Evolutionary conservation across 2,329 filamentous ascomycete genomes (phyloP), one percentile per base, ranked within the genome.

Genomic region (Fusarium guadeloupense): DNA sequence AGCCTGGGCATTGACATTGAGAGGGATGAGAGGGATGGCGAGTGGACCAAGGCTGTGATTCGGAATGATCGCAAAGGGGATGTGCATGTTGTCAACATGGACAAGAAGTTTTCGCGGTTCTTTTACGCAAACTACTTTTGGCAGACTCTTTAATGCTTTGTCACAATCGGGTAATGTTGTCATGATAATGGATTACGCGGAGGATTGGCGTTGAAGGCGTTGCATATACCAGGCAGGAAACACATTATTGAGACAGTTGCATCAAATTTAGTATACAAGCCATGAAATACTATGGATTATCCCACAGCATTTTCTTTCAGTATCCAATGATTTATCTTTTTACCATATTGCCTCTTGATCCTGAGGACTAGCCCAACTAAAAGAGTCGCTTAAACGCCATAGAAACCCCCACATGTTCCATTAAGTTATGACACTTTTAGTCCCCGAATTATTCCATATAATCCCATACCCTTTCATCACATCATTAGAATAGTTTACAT

Each of bases 41-140:
- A 92, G 73, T 97, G 94, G 80, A 88, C 85, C 67, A 91, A 91
- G 72, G 94, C 93, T 1, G 85, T 97, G 16, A 89, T 98, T 65
- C 82, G 92, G 60, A 97, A 96, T 73, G 88, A 89, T 57, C 84
- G 87, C 64, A 94, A 93, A 79, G 93, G 93, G 9, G 93, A 98
- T 74, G 92, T 98, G 45, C 92, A 97, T 74, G 91, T 98, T 43
- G 89, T 99, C 58, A 96, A 96, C 71, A 88, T 99, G 74, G 93
- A 98, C 70, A 88, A 90, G 69, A 96, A 95, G 78, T 93, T 97
- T 75, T 94, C 91, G 54, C 85, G 89, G 60, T 94, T 90, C 75
- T 97, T 96, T 72, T 97, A 97, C 71, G 92, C 93, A 19, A 96
- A 97, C 70, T 96, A 96, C 75, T 96, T 98, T 72, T 99, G 95